A percentile compares a stretch with the other conserved stretches of the same genome.
phyloP scores from a whole-genome alignment of 495 filamentous ascomycete species.

The Penicillium crystallinum region DNA sequence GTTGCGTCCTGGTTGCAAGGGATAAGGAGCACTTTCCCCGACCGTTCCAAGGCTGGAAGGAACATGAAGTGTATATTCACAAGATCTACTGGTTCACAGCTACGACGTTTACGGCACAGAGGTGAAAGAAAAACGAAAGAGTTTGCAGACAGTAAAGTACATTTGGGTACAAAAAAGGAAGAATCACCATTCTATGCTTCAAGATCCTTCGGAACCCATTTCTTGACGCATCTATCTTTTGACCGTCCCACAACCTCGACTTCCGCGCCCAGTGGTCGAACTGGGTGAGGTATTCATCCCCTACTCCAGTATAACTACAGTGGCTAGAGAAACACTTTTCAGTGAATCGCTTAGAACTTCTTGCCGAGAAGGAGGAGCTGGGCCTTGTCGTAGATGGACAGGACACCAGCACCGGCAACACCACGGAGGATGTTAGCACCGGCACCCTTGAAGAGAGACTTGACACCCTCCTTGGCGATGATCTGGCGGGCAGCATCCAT shows the following conservation, averaged over 20 bases:
- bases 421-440: slow-evolving; percentile 99
- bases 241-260: slow-evolving; percentile 32
- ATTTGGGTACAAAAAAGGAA: slow-evolving; percentile 45
- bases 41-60: too few relatives aligned
- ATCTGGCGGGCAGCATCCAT: slow-evolving; percentile 94
- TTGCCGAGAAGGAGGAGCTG: slow-evolving; percentile 99
- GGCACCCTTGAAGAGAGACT: slow-evolving; percentile 99
- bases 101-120: neutral
- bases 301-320: slow-evolving; percentile 33
- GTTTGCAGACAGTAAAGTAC: slow-evolving; percentile 56
- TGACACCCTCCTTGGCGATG: slow-evolving; percentile 90
- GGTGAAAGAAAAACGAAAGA: slow-evolving; percentile 38
- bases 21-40: too few relatives aligned
- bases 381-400: slow-evolving; percentile 99
- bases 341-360: slow-evolving; percentile 79
- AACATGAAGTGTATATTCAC: too few relatives aligned
- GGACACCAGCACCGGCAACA: slow-evolving; percentile 99
- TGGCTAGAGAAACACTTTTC: slow-evolving; percentile 13
- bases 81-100: neutral
- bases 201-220: slow-evolving; percentile 35
- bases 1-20: too few relatives aligned
- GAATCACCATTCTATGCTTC: slow-evolving; percentile 46
- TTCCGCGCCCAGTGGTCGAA: slow-evolving; percentile 25
- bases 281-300: slow-evolving; percentile 26
- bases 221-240: slow-evolving; percentile 50